These are phyloP conservation scores for Solanum ossicruentum DNA, from an alignment of 257 asterid genomes.

Conservation along the genomic window DNA sequence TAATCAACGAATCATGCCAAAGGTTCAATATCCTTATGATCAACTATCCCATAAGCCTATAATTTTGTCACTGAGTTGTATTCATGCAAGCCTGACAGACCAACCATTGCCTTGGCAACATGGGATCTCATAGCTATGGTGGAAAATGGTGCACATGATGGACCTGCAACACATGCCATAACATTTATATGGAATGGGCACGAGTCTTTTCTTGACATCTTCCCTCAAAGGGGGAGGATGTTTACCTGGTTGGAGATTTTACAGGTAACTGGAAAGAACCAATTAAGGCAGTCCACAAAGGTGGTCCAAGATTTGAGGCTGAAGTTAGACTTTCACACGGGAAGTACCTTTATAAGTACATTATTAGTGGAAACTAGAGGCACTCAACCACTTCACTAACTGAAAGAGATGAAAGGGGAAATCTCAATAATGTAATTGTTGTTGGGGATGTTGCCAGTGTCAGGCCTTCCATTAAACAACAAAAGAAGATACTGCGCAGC, in stretches of 20 bases:
- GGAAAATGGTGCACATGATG: constrained; percentile 59
- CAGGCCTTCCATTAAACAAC: constrained; percentile 54
- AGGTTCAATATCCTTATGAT: constrained; percentile 67
- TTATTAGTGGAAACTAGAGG: constrained; percentile 74
- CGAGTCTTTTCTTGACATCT: constrained; percentile 21
- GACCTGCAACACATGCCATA: constrained; percentile 84
- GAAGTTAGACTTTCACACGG: constrained; percentile 95
- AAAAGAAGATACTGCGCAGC: no score
- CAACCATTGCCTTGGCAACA: constrained; percentile 98
- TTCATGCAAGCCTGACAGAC: constrained; percentile 85
- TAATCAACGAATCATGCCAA: constrained; percentile 71
- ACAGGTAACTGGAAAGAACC: constrained; percentile 98
- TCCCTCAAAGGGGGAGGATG: constrained; percentile 63
- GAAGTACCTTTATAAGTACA: constrained; percentile 83
- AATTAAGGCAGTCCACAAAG: constrained; percentile 72
- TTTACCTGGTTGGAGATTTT: constrained; percentile 81
- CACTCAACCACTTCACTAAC: constrained; percentile 80
- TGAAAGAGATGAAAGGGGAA: constrained; percentile 83
- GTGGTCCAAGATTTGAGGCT: constrained; percentile 89
- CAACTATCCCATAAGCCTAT: constrained; percentile 85
- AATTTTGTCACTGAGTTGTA: constrained; percentile 82
- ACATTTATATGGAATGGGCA: constrained; percentile 93
- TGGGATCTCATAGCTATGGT: constrained; percentile 99
- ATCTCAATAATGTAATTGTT: constrained; percentile 63
- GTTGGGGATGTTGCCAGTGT: constrained; percentile 83